Conservation (phyloP, 768 basidiomycete species). For the Russula virescens region DNA sequence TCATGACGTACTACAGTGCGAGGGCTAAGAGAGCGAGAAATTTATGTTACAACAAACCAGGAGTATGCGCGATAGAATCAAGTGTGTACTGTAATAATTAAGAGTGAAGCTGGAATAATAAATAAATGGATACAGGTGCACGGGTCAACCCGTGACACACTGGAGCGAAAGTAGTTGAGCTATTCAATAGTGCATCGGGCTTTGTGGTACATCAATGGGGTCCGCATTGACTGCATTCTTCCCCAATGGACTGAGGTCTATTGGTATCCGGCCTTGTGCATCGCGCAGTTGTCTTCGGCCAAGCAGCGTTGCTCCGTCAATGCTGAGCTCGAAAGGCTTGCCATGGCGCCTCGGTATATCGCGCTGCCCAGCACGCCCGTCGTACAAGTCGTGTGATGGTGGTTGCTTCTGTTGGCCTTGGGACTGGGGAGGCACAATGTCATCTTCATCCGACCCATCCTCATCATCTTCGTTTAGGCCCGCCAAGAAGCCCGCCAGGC, state of each 20-base stretch:
- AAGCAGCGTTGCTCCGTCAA: conserved; percentile 81
- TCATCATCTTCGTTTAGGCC: conserved; percentile 96
- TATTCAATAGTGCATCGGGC: conserved; percentile 26
- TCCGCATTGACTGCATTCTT: conserved; percentile 26
- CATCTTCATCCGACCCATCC: conserved; percentile 49
- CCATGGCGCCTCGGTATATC: conserved; percentile 43
- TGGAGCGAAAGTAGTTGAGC: neutral
- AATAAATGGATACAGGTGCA: neutral
- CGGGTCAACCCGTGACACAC: neutral
- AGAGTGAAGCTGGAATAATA: neutral
- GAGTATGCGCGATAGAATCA: neutral
- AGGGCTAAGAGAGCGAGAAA: neutral
- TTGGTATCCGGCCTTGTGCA: conserved; percentile 21
- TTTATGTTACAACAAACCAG: conserved; percentile 15
- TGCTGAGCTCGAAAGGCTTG: conserved; percentile 70
- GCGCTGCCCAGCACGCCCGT: conserved; percentile 66
- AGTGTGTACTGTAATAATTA: neutral
- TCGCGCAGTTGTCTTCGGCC: conserved; percentile 56
- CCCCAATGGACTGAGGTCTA: conserved; percentile 35
- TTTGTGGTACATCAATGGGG: conserved; percentile 20
- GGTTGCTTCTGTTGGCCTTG: conserved; percentile 15
- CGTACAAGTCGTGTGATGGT: conserved; percentile 34
- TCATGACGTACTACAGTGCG: neutral
- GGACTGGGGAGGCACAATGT: conserved; percentile 33
- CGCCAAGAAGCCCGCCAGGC: conserved; percentile 65